Base-by-base conservation (phyloP, 768 basidiomycete species). In the Leccinum disarticulatum region DNA sequence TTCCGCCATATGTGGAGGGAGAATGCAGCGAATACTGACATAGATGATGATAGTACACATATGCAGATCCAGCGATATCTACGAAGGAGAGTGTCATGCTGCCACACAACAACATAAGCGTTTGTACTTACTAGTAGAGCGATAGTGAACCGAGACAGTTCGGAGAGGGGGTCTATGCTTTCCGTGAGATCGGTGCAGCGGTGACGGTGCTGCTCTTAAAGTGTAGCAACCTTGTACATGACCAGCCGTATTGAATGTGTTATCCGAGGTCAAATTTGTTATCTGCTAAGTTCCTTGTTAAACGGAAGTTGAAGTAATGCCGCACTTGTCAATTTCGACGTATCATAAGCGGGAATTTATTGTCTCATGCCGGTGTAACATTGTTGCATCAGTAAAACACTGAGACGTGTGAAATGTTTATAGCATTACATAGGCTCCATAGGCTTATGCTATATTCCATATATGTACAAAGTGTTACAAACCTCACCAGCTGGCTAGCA, bases 1-100 rank as follows among this genome's bases (percentile, higher is more conserved):
- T 54, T 43, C 47, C 61, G 52, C 72, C 71, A 73, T 4, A 3
- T 31, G 10, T 38, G 52, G 51, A 71, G 27, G 15, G 27, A 36
- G 7, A 61, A 15, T 8, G 52, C 59, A 3, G 43, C 19, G 8
- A 36, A 62, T 9, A 47, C 57, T 51, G 30, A 52, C 14, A 17
- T 52, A 52, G 35, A 22, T 22, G 22, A 22, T 22, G 22, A 22
- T 22, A 22, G 22, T 54, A 72, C 1, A 52, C 25, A 15, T 27
- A 50, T 6, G 19, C 33, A 6, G 41, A 60, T 41, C 50, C 57
- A 33, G 27, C 31, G 41, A 67, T 52, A 6, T 15, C 3, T 49
- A 22, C 30, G 30, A 17, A 33, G 25, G 14, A n/a, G 22, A 19
- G 3, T 13, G 14, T 4, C 33, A 25, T 11, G 14, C 14, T 41